Percentiles rank a stretch among this genome's conserved stretches.
phyloP scores from a whole-genome alignment of 2,329 filamentous ascomycete species.

The Capronia coronata region DNA sequence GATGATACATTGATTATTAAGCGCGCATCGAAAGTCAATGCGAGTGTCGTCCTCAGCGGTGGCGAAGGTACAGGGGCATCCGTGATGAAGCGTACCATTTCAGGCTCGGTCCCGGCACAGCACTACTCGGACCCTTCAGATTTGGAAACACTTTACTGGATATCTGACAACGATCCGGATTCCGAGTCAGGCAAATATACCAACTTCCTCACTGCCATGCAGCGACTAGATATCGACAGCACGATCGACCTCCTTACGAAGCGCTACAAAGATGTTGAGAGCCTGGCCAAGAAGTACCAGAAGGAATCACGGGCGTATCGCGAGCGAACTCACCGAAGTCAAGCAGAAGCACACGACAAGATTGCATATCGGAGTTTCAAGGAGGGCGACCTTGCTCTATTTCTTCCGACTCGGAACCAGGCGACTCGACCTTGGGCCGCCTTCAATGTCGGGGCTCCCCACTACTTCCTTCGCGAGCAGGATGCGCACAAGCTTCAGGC shows the following conservation, averaged over 20 bases:
- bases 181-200: constrained; percentile 68
- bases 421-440: constrained; percentile 93
- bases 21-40: constrained; percentile 55
- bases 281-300: constrained; percentile 87
- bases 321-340: constrained; percentile 72
- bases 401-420: constrained; percentile 90
- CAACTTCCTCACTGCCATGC: constrained; percentile 65
- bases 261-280: constrained; percentile 86
- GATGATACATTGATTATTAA: constrained; percentile 68
- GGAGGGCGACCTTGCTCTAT: constrained; percentile 88
- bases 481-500: constrained; percentile 77
- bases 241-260: constrained; percentile 83
- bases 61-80: constrained; percentile 26
- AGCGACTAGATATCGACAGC: constrained; percentile 72
- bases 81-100: constrained; percentile 40
- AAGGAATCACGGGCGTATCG: constrained; percentile 80
- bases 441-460: constrained; percentile 94
- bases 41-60: constrained; percentile 40
- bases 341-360: constrained; percentile 87
- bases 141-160: constrained; percentile 74
- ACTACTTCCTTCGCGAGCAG: constrained; percentile 93
- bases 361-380: constrained; percentile 96
- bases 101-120: constrained; percentile 49
- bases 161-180: constrained; percentile 59
- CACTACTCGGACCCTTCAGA: constrained; percentile 57